Evolutionary conservation across 306 rosid species (phyloP).

Genomic region (Rubus idaeus): DNA sequence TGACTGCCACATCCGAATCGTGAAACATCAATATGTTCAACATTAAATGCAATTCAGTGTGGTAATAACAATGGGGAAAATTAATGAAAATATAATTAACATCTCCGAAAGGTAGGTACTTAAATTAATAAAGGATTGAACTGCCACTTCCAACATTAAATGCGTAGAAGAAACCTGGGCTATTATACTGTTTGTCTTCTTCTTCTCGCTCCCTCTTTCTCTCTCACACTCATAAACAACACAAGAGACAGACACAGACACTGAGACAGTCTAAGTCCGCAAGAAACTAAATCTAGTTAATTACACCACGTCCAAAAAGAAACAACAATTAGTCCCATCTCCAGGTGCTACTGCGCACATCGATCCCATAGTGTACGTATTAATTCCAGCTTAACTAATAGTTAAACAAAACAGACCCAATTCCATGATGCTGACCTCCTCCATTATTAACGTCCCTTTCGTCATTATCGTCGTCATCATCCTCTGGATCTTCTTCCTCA

Average conservation of each 20-base stretch:
- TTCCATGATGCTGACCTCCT: slow-evolving; percentile 11
- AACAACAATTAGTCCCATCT: neutral
- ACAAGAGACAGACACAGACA: slow-evolving; percentile 14
- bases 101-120: slow-evolving; percentile 19
- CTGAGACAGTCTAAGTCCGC: slow-evolving; percentile 13
- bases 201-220: slow-evolving; percentile 37
- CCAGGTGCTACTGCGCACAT: neutral
- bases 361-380: neutral
- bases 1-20: too few species aligned
- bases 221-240: slow-evolving; percentile 20
- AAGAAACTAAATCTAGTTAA: neutral
- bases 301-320: neutral
- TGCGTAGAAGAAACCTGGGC: slow-evolving; percentile 43
- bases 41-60: too few species aligned
- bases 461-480: slow-evolving; percentile 13
- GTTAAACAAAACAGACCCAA: slow-evolving; percentile 32
- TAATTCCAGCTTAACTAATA: neutral
- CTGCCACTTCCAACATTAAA: slow-evolving; percentile 58
- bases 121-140: slow-evolving; percentile 41
- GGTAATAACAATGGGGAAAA: too few species aligned
- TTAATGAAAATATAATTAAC: slow-evolving; percentile 16
- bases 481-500: slow-evolving; percentile 34
- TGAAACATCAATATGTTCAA: too few species aligned
- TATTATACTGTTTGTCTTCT: slow-evolving; percentile 74
- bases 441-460: neutral